Percentiles rank a stretch among this genome's conserved stretches.
Evolutionary conservation across 2,329 filamentous ascomycete genomes (phyloP).

Genomic region (Aaosphaeria arxii): DNA sequence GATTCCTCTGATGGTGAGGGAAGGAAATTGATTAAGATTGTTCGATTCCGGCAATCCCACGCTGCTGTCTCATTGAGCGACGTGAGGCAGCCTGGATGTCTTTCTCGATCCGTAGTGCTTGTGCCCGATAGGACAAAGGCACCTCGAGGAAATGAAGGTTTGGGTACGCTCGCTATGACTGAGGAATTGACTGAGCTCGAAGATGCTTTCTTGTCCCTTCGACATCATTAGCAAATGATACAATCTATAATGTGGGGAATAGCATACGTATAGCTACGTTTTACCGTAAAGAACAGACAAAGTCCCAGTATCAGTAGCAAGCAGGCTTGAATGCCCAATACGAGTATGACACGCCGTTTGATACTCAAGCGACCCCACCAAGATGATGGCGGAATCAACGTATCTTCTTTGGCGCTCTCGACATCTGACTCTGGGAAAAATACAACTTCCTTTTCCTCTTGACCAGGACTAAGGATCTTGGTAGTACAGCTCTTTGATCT

Average conservation of each 20-base stretch:
- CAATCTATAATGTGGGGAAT: too few relatives aligned
- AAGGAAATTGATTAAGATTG: neutral
- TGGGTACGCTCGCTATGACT: neutral
- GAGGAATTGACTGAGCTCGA: slow-evolving; percentile 5
- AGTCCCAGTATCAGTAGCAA: slow-evolving; percentile 7
- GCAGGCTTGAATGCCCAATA: slow-evolving; percentile 17
- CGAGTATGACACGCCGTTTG: slow-evolving; percentile 10
- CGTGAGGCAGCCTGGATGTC: neutral
- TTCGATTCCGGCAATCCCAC: neutral
- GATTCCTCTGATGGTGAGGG: neutral
- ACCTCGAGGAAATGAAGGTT: neutral
- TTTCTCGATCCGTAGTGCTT: neutral
- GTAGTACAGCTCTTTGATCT: slow-evolving; percentile 17
- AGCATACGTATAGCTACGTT: too few relatives aligned
- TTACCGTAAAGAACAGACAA: slow-evolving; percentile 2
- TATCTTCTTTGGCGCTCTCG: slow-evolving; percentile 9
- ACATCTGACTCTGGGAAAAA: slow-evolving; percentile 2
- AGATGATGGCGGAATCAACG: too few relatives aligned
- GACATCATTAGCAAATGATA: too few relatives aligned
- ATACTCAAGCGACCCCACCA: too few relatives aligned
- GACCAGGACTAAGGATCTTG: slow-evolving; percentile 22
- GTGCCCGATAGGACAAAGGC: neutral
- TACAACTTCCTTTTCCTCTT: slow-evolving; percentile 28
- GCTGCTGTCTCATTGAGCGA: neutral
- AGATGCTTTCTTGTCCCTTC: neutral